Evolutionary conservation across 2,329 filamentous ascomycete species (phyloP), one percentile per base, ranked within the genome.

Genomic region (Cordyceps fumosorosea): DNA sequence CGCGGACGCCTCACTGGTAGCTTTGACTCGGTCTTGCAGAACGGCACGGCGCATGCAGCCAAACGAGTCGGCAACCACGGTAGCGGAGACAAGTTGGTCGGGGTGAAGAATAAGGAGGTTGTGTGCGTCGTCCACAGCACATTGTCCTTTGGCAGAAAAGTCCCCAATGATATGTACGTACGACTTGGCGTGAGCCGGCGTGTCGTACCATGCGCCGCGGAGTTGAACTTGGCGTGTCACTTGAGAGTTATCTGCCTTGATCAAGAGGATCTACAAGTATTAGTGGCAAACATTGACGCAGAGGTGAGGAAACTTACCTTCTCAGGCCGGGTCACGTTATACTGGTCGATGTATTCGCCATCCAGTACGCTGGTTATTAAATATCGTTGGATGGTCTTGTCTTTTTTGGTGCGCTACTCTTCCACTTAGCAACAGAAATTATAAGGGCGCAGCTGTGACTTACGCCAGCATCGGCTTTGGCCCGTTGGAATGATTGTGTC

Each of bases 11-110:
- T 91, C 89, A 69, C 88, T 89, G 0, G 92, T 93, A 10, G 91
- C 91, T 74, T 98, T 98, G 68, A 99, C 89, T 37, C 95, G 88
- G 73, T 99, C 93, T 73, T 98, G 93, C 29, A 99, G 83, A 1
- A 98, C 93, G 34, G 95, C 92, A 66, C 93, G 89, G 20, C 95
- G 89, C 72, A 90, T 88, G 71, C 95, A 99, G 26, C 87, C 88
- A 72, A 98, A 96, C 0, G 95, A 96, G 74, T 99, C 95, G n/a
- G 92, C 93, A 50, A 99, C 89, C 5, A 96, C 91, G 0, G 95
- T 98, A 3, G 95, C 89, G 2, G 95, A 98, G 59, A 99, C 89
- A 40, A 99, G 83, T 75, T 98, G 93, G 70, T 99, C 95, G 0
- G 95, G 95, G 70, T 99, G 93, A 16, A 99, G 77, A 62, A 99